phyloP scores from a whole-genome alignment of 2,329 filamentous ascomycete species.

The Colletotrichum sp. region DNA sequence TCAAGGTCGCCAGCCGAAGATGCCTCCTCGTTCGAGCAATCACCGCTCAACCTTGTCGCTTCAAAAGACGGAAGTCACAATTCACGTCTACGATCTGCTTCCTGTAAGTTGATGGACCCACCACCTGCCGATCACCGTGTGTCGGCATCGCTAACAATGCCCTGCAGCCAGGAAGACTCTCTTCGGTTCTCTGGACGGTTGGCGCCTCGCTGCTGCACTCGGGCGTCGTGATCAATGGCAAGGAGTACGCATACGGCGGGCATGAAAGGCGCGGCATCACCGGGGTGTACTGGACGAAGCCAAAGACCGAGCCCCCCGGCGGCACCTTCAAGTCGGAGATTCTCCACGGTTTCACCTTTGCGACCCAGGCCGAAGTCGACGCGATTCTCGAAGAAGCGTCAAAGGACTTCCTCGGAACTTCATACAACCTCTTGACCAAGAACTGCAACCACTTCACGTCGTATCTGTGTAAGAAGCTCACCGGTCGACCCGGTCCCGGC shows the following conservation, averaged over 20 bases:
- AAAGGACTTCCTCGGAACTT: constrained; percentile 74
- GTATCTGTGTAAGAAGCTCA: constrained; percentile 75
- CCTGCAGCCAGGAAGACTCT: constrained; percentile 72
- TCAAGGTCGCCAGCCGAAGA: background rate
- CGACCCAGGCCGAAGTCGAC: constrained; percentile 72
- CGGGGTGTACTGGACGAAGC: constrained; percentile 84
- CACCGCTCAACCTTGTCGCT: constrained; percentile 73
- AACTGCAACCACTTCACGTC: constrained; percentile 93
- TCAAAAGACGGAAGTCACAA: constrained; percentile 74
- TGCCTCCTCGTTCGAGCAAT: constrained; percentile 17
- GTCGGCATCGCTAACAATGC: background rate
- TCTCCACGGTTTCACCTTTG: constrained; percentile 79
- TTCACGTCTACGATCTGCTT: constrained; percentile 80
- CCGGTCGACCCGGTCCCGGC: constrained; percentile 69
- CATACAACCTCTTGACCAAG: constrained; percentile 80
- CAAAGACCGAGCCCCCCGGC: constrained; percentile 74
- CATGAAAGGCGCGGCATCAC: constrained; percentile 74
- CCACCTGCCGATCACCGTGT: background rate
- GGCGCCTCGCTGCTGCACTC: constrained; percentile 82
- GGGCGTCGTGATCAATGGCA: constrained; percentile 79
- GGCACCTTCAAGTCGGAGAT: constrained; percentile 78
- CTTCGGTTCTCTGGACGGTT: constrained; percentile 78
- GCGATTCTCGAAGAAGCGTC: constrained; percentile 71
- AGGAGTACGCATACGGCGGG: constrained; percentile 85
- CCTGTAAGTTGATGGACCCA: constrained; percentile 54